phyloP scores from a whole-genome alignment of 768 basidiomycete genomes.

The Serendipita sp. region DNA sequence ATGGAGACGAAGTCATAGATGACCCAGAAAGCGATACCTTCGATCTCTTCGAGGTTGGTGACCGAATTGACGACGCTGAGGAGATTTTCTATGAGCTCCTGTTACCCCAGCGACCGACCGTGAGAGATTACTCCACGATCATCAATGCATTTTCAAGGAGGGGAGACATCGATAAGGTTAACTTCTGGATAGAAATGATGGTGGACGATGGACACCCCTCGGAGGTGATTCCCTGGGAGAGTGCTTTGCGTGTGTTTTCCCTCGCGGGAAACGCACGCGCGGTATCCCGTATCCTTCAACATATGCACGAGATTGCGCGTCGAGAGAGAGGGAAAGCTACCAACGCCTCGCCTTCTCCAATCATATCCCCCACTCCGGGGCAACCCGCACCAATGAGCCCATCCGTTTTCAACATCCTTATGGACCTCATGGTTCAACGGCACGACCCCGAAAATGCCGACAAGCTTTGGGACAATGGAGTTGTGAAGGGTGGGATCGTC shows the following conservation, averaged over 20 bases:
- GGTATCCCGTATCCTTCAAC: slow-evolving; percentile 32
- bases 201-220: slow-evolving; percentile 32
- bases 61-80: slow-evolving; percentile 20
- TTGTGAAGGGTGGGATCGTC: slow-evolving; percentile 35
- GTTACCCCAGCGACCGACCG: slow-evolving; percentile 25
- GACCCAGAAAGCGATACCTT: background rate
- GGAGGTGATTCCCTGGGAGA: slow-evolving; percentile 39
- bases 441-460: slow-evolving; percentile 51
- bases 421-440: slow-evolving; percentile 45
- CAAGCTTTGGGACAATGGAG: slow-evolving; percentile 43
- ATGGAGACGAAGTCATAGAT: background rate
- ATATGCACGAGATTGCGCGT: slow-evolving; percentile 37
- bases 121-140: slow-evolving; percentile 38
- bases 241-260: slow-evolving; percentile 42
- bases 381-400: background rate
- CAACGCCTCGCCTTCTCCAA: background rate
- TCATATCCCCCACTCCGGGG: background rate
- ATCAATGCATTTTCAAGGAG: slow-evolving; percentile 35
- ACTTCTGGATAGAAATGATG: slow-evolving; percentile 39
- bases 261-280: slow-evolving; percentile 36
- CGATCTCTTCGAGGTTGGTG: background rate
- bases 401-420: slow-evolving; percentile 24
- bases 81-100: slow-evolving; percentile 41
- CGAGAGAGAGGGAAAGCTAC: background rate
- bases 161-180: slow-evolving; percentile 25